Evolutionary conservation across 2,329 filamentous ascomycete species (phyloP).

Genomic region (Hypoxylon sp.): DNA sequence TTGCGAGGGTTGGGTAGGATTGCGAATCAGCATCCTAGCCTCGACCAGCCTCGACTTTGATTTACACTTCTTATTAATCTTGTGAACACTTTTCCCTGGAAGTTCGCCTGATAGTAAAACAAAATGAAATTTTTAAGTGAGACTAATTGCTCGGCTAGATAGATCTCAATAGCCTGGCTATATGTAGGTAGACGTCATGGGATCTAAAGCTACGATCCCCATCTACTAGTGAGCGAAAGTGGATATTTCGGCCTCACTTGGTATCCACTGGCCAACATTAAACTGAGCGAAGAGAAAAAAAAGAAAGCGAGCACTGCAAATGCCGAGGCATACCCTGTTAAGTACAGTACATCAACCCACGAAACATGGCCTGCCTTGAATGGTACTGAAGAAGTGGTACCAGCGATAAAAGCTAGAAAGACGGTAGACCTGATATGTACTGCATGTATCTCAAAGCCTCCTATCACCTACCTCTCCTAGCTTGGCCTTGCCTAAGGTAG

Average conservation of each 20-base stretch:
- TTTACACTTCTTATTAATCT: constrained; percentile 11
- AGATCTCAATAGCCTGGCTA: not conserved
- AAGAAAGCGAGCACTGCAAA: constrained; percentile 12
- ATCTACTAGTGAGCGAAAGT: not conserved
- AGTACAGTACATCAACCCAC: constrained; percentile 9
- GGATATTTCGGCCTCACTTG: not conserved
- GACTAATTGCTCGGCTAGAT: not conserved
- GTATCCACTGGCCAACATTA: not conserved
- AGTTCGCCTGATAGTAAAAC: not conserved
- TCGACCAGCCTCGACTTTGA: constrained; percentile 12
- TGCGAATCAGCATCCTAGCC: constrained; percentile 6
- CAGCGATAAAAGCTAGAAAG: constrained; percentile 17
- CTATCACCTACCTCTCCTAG: not conserved
- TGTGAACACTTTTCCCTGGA: not conserved
- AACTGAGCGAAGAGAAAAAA: constrained; percentile 14
- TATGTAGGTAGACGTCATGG: constrained; percentile 1
- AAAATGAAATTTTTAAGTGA: not conserved
- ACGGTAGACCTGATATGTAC: not conserved
- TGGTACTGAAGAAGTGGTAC: constrained; percentile 14
- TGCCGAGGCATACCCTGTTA: constrained; percentile 28
- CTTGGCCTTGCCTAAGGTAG: not conserved
- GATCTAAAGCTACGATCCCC: not conserved
- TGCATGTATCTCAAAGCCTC: not conserved
- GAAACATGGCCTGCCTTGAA: not conserved
- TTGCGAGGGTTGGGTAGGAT: constrained; percentile 11